Evolutionary conservation across 306 rosid species (phyloP).

Genomic region (Quercus berberidifolia): DNA sequence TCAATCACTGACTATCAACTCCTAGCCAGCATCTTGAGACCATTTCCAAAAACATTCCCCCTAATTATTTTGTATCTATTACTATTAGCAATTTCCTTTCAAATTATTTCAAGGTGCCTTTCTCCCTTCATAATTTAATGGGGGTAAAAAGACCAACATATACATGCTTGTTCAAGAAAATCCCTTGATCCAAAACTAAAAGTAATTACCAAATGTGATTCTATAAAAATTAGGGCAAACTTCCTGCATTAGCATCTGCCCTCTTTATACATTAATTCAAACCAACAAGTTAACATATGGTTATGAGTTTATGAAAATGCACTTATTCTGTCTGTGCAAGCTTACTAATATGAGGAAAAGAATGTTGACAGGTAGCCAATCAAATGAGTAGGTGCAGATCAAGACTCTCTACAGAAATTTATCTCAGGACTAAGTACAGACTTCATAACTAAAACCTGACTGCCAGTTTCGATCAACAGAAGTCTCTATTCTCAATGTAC

Average conservation of each 20-base stretch:
- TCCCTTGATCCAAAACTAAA: background rate
- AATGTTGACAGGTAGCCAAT: constrained; percentile 2
- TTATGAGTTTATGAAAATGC: background rate
- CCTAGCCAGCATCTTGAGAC: too few species aligned
- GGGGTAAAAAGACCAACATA: too few species aligned
- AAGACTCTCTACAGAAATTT: constrained; percentile 31
- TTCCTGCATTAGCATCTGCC: background rate
- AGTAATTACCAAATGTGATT: background rate
- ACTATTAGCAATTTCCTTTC: too few species aligned
- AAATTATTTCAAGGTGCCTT: too few species aligned
- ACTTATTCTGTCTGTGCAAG: constrained; percentile 9
- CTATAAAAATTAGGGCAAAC: background rate
- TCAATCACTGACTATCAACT: too few species aligned
- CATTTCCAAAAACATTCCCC: too few species aligned
- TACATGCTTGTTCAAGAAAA: background rate
- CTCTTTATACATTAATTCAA: background rate
- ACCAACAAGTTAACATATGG: constrained; percentile 9
- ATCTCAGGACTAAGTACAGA: constrained; percentile 30
- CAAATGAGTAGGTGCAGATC: constrained; percentile 16
- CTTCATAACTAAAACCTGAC: constrained; percentile 27
- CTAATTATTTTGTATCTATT: too few species aligned
- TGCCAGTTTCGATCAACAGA: constrained; percentile 28
- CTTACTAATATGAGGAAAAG: background rate
- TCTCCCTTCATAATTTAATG: too few species aligned
- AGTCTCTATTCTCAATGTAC: constrained; percentile 31